These are phyloP conservation scores for Pseudocercospora fijiensis DNA, from an alignment of 2,329 filamentous ascomycete species.

Conservation along the genomic window DNA sequence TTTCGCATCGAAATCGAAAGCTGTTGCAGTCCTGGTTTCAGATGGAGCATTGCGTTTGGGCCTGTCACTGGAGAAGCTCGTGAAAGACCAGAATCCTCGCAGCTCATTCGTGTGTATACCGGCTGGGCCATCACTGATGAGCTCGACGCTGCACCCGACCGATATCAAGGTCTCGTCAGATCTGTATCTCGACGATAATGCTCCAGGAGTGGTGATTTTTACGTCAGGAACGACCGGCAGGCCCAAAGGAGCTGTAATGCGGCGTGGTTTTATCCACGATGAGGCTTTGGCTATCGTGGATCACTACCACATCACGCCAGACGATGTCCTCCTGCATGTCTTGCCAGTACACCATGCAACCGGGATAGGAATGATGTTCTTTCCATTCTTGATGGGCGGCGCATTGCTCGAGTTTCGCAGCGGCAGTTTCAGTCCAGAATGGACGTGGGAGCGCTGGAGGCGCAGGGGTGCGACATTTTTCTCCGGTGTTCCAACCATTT, in stretches of 20 bases:
- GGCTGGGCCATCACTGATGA: constrained; percentile 40
- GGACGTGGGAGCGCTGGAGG: constrained; percentile 51
- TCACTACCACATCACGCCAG: constrained; percentile 39
- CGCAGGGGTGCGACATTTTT: constrained; percentile 48
- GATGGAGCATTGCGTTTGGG: constrained; percentile 36
- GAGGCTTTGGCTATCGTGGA: constrained; percentile 43
- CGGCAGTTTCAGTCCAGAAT: constrained; percentile 44
- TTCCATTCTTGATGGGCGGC: constrained; percentile 49
- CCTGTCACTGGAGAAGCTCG: constrained; percentile 32
- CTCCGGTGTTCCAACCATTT: constrained; percentile 54
- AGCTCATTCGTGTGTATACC: constrained; percentile 41
- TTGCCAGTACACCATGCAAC: constrained; percentile 54
- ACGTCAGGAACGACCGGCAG: constrained; percentile 50
- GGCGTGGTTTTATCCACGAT: constrained; percentile 43
- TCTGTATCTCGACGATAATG: constrained; percentile 43
- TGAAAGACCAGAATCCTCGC: constrained; percentile 29
- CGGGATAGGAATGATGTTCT: constrained; percentile 52
- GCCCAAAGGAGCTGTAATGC: constrained; percentile 49
- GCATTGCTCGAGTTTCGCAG: constrained; percentile 50
- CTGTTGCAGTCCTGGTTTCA: constrained; percentile 43
- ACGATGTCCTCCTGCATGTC: constrained; percentile 51
- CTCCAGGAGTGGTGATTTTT: constrained; percentile 47
- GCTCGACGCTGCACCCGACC: constrained; percentile 32
- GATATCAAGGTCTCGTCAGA: constrained; percentile 46
- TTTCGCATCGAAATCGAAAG: constrained; percentile 44